These are phyloP conservation scores for Fusarium pseudoanthophilum DNA, from an alignment of 2,329 filamentous ascomycete genomes.

Conservation along the genomic window DNA sequence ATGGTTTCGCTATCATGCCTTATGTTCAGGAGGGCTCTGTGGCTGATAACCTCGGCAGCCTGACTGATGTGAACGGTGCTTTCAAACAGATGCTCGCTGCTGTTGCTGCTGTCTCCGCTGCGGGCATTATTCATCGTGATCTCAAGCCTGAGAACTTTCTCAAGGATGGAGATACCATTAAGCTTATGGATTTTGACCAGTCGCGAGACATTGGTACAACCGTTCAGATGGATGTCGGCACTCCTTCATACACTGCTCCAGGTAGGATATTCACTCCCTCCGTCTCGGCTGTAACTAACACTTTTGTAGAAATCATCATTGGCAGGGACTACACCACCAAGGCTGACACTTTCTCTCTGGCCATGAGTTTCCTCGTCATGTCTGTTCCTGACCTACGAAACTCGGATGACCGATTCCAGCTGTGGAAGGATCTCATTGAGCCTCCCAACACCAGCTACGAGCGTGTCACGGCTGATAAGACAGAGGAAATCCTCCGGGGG, in stretches of 20 bases:
- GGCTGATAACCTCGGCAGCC: constrained; percentile 1
- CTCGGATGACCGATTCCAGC: not conserved
- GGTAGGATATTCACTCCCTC: not conserved
- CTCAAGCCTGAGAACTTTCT: constrained; percentile 28
- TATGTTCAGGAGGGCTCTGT: constrained; percentile 8
- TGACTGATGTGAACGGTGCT: constrained; percentile 1
- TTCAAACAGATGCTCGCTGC: constrained; percentile 26
- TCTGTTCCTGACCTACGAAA: constrained; percentile 1
- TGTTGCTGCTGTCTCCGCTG: constrained; percentile 7
- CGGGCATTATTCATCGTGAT: constrained; percentile 16
- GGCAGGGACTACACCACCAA: constrained; percentile 8
- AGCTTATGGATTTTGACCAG: constrained; percentile 29
- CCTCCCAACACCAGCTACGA: not conserved
- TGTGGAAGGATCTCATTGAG: constrained; percentile 24
- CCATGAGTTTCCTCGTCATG: constrained; percentile 14
- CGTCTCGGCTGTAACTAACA: fast-evolving
- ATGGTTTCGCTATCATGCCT: constrained; percentile 19
- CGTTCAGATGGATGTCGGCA: constrained; percentile 10
- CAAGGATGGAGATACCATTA: constrained; percentile 16
- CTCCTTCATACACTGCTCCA: constrained; percentile 12
- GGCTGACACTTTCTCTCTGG: constrained; percentile 2
- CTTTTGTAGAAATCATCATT: constrained; percentile 2
- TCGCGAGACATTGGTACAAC: not conserved
- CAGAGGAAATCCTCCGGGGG: not conserved
- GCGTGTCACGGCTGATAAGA: not conserved